phyloP scores from a whole-genome alignment of 345 rosid species.

The Syzygium aqueum region DNA sequence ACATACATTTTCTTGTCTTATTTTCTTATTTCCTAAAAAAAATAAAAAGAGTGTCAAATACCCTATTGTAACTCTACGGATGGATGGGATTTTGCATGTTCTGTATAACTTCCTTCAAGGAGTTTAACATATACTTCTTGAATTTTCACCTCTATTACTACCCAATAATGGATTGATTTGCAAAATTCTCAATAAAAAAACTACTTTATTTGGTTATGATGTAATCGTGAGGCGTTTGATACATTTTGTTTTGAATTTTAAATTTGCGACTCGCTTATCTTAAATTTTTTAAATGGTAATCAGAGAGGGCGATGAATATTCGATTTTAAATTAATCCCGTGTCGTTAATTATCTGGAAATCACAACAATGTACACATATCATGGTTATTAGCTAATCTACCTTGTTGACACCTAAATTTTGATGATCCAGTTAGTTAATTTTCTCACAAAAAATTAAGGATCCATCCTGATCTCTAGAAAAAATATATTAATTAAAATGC shows the following conservation, averaged over 20 bases:
- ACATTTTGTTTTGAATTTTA: background rate
- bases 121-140: background rate
- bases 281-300: background rate
- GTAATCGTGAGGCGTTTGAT: background rate
- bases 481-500: too few relatives aligned
- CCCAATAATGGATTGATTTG: background rate
- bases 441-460: too few relatives aligned
- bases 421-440: too few relatives aligned
- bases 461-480: too few relatives aligned
- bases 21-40: background rate
- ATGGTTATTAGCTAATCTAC: background rate
- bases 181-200: background rate
- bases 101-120: background rate
- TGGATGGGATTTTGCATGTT: background rate
- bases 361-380: background rate
- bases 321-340: background rate
- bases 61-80: background rate
- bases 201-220: background rate
- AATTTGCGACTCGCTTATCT: background rate
- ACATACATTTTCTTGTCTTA: background rate
- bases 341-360: background rate
- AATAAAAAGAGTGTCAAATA: too few relatives aligned
- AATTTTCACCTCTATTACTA: background rate
- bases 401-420: too few relatives aligned
- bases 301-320: background rate